Percentiles rank a stretch among this genome's conserved stretches.
phyloP scores from a whole-genome alignment of 352 stramenopile species.

The Pythium volutum region DNA sequence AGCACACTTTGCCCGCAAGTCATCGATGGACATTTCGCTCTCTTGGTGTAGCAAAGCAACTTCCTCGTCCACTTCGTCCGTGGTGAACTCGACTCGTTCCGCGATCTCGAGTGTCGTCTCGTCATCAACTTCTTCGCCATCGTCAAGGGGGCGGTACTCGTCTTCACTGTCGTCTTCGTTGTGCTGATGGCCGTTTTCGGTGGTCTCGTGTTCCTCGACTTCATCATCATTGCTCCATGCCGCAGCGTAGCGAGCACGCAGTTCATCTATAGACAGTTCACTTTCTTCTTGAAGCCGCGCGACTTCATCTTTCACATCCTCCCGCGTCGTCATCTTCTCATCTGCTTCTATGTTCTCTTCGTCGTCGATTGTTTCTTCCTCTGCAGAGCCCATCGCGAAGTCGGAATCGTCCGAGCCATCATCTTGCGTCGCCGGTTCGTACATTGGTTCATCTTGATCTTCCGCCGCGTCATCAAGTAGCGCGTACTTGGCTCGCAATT shows the following conservation, averaged over 20 bases:
- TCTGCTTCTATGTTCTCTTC: conserved; percentile 89
- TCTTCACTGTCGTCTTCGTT: conserved; percentile 18
- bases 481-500: conserved; percentile 71
- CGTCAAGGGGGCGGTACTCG: conserved; percentile 34
- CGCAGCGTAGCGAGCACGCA: conserved; percentile 43
- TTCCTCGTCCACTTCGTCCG: conserved; percentile 73
- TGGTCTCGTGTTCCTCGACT: too few relatives aligned
- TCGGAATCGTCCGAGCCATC: conserved; percentile 33
- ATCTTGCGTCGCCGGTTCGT: conserved; percentile 26
- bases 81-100: conserved; percentile 49
- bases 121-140: conserved; percentile 61
- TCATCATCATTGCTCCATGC: neutral
- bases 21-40: conserved; percentile 91
- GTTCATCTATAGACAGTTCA: conserved; percentile 90
- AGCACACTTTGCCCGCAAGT: conserved; percentile 53
- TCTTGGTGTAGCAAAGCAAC: conserved; percentile 87
- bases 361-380: conserved; percentile 63
- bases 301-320: conserved; percentile 76
- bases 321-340: conserved; percentile 40
- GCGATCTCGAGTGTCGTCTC: conserved; percentile 91
- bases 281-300: conserved; percentile 83
- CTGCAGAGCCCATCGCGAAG: conserved; percentile 20
- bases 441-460: conserved; percentile 9
- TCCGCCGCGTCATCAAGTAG: conserved; percentile 22
- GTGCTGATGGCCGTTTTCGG: too few relatives aligned